Percentiles rank a stretch among this genome's conserved stretches.
Evolutionary conservation across 2,329 filamentous ascomycete genomes (phyloP).

Genomic region (Trichophyton simii): DNA sequence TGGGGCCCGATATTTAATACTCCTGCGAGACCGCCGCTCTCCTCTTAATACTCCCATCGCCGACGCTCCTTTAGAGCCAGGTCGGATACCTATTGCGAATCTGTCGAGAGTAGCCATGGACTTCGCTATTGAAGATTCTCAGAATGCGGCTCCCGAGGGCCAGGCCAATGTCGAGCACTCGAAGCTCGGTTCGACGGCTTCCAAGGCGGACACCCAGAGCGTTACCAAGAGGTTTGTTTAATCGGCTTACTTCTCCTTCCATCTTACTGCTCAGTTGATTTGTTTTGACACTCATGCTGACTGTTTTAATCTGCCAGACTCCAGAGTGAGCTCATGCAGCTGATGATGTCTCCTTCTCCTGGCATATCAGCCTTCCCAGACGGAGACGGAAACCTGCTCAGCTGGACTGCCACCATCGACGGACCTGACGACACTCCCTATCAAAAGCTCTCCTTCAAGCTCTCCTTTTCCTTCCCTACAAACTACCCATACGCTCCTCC

Average conservation of each 20-base stretch:
- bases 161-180: conserved; percentile 40
- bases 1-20: background rate
- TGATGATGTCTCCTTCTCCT: conserved; percentile 90
- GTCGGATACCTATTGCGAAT: background rate
- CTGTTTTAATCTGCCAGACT: conserved; percentile 44
- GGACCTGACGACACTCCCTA: conserved; percentile 90
- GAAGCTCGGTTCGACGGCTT: conserved; percentile 45
- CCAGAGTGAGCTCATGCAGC: conserved; percentile 94
- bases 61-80: background rate
- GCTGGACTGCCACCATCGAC: conserved; percentile 87
- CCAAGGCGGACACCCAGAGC: conserved; percentile 55
- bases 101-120: conserved; percentile 31
- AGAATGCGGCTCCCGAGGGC: conserved; percentile 55
- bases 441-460: conserved; percentile 75
- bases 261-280: background rate
- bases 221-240: conserved; percentile 59
- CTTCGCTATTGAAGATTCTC: conserved; percentile 48
- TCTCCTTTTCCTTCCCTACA: conserved; percentile 75
- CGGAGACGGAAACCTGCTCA: conserved; percentile 75
- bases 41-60: background rate
- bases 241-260: background rate
- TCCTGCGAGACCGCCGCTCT: background rate
- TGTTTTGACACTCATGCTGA: background rate
- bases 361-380: conserved; percentile 92
- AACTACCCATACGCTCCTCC: conserved; percentile 91